Evolutionary conservation across 2,329 filamentous ascomycete species (phyloP), one percentile per base, ranked within the genome.

Genomic region (Monosporascus sp.): DNA sequence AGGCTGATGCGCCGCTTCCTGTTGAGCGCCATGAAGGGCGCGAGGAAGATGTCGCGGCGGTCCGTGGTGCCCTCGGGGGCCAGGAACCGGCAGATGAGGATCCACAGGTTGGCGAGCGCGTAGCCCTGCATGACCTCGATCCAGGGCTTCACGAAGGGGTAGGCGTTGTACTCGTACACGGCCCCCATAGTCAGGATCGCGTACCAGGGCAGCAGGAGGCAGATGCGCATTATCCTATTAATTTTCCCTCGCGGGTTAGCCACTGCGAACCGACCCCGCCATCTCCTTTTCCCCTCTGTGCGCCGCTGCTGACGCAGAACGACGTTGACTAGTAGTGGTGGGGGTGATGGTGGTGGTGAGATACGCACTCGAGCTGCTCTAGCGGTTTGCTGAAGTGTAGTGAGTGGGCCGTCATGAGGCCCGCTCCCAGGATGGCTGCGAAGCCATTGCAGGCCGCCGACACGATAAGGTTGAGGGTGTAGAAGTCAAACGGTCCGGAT

Each of bases 31-130:
- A 63, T 62, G 3, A 75, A 57, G 6, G 65, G 65, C 5, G 66
- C 58, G 52, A 75, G 70, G 59, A 72, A 74, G 22, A 67, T 56
- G 8, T 68, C 66, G 7, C 69, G 64, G 20, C 63, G 63, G 11
- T 60, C 53, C 17, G 67, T 59, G 46, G 68, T 66, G 3, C 31
- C 43, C 27, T 48, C 43, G 47, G 56, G 57, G 47, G 65, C 70
- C 5, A 77, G 60, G 48, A 69, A 75, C 45, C 73, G 72, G 57
- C 70, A 73, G 39, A 76, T 63, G 27, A 77, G 66, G 9, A 77
- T 63, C 55, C 75, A 74, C 58, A 77, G 77, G 11, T 66, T 65
- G n/a, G 66, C 68, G 2, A 78, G 59, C 9, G 73, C 71, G 27
- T 73, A 59, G 5, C 68, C 62, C 60, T 77, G 69, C 2, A 65